Evolutionary conservation across 345 rosid species (phyloP), one percentile per base, ranked within the genome.

Genomic region (Populus euphratica): DNA sequence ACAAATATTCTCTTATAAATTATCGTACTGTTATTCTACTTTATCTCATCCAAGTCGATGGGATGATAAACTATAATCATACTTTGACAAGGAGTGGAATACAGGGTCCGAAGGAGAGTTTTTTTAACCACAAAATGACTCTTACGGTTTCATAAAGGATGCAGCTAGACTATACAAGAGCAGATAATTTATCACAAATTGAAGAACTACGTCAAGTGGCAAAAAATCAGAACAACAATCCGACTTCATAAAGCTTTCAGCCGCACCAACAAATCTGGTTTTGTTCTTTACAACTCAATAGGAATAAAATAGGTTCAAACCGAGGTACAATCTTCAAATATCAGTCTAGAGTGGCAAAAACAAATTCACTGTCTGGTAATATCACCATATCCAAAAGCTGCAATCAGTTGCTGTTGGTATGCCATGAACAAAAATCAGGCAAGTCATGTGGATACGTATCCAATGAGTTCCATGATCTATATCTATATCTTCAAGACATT

Each of bases 401-500:
- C 77, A 56, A 81, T 72, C 79, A 77, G 74, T 68, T 70, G 81
- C 70, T 39, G 80, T 64, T 50, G 56, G 66, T 72, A 78, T 73
- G 80, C 76, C 76, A 66, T 78, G 69, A 78, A 76, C 78, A 80
- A 86, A 82, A 83, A 77, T 81, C 84, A 47, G 78, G 80, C 88
- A 61, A 67, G 76, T 69, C 70, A 73, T 38, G 66, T 38, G 18
- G 38, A 66, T 33, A 73, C 20, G 70, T 68, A 39, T 52, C 79
- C 73, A 49, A 84, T 78, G 69, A 59, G 75, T 77, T 74, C 73
- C 78, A 16, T 43, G 61, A 73, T 78, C 77, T 69, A 73, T 43
- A 75, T 43, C 77, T 83, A 75, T 79, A 66, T 68, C 85, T 79
- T 91, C 83, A 89, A 47, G 90, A 79, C 78, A 88, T 70, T 5